Conservation (phyloP, 768 basidiomycete species). For the Lactarius evosmus region DNA sequence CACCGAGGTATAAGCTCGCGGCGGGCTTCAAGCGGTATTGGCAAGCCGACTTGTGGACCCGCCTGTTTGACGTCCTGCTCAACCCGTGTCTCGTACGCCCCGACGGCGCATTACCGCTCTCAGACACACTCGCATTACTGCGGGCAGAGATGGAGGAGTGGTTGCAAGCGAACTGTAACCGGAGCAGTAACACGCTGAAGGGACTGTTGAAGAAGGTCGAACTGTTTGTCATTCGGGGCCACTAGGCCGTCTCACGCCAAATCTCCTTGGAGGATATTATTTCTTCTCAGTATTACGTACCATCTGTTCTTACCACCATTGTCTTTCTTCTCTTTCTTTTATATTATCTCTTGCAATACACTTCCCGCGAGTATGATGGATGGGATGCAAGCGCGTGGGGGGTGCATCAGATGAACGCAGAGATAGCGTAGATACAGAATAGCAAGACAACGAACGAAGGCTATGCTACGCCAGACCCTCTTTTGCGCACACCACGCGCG, state of each 20-base stretch:
- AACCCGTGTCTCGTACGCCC: conserved; percentile 66
- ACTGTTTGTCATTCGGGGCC: conserved; percentile 42
- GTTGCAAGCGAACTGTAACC: conserved; percentile 84
- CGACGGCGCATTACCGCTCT: conserved; percentile 66
- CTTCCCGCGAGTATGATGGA: neutral
- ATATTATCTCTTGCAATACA: conserved; percentile 14
- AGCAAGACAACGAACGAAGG: neutral
- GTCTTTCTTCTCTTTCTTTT: neutral
- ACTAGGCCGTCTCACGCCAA: conserved; percentile 17
- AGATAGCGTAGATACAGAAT: conserved; percentile 23
- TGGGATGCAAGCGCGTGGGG: conserved; percentile 12
- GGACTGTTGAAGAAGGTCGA: conserved; percentile 82
- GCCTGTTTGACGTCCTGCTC: conserved; percentile 79
- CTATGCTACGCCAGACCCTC: conserved; percentile 11
- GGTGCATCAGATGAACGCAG: conserved; percentile 15
- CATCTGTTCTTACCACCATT: neutral
- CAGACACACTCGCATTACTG: conserved; percentile 58
- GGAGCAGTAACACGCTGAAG: conserved; percentile 76
- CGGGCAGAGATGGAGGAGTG: conserved; percentile 83
- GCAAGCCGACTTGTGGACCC: conserved; percentile 84
- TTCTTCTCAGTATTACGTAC: neutral
- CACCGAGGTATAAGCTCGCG: conserved; percentile 54
- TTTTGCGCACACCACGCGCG: neutral
- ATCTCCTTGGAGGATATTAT: neutral
- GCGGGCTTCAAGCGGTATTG: conserved; percentile 92